Conservation (phyloP, 78 protist genomes). For the Planoprotostelium fungivorum region DNA sequence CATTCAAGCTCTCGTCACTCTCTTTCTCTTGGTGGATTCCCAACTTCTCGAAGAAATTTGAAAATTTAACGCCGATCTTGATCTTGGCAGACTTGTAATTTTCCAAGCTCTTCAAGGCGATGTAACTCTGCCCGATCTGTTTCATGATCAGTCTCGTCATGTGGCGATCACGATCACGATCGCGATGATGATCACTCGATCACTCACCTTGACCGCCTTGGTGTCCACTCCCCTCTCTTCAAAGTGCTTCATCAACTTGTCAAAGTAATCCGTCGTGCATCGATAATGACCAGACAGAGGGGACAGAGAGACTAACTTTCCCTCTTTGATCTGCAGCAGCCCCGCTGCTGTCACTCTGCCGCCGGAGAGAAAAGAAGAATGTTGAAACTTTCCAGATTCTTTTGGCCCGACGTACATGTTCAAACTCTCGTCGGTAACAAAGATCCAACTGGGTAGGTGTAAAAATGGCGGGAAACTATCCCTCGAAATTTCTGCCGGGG, state of each 20-base stretch:
- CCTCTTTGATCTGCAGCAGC: not conserved
- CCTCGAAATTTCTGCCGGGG: too few relatives aligned
- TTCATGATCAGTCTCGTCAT: not conserved
- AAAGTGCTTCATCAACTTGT: not conserved
- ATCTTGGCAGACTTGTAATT: not conserved
- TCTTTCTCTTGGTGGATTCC: not conserved
- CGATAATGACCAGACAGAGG: not conserved
- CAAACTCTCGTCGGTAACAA: not conserved
- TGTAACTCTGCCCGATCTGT: not conserved
- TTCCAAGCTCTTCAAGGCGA: not conserved
- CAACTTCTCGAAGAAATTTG: not conserved
- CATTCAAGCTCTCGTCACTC: not conserved
- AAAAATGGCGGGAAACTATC: too few relatives aligned
- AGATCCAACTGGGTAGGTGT: not conserved
- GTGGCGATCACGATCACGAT: too few relatives aligned
- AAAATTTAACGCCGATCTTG: not conserved
- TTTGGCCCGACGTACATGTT: not conserved
- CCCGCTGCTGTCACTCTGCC: not conserved
- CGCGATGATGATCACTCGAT: too few relatives aligned
- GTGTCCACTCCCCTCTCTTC: not conserved
- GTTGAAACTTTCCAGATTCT: not conserved
- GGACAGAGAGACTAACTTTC: not conserved
- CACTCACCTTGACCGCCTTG: not conserved
- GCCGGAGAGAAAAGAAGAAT: not conserved
- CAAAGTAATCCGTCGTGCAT: not conserved